phyloP scores from a whole-genome alignment of 805 yeast species.

The Dipodascus albidus region DNA sequence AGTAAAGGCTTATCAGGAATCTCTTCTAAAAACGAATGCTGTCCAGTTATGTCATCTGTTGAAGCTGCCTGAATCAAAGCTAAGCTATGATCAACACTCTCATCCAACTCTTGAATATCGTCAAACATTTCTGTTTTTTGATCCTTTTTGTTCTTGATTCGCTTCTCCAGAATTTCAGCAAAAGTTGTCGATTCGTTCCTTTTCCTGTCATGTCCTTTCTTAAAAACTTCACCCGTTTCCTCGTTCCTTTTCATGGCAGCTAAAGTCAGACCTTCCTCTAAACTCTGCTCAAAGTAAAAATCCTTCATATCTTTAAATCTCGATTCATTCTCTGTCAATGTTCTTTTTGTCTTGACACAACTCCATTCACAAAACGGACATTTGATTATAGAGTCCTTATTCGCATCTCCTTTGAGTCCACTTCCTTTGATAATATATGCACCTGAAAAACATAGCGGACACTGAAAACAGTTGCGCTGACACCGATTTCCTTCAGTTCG shows the following conservation, averaged over 20 bases:
- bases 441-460: constrained; percentile 23
- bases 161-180: background rate
- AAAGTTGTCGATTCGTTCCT: background rate
- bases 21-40: background rate
- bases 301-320: constrained; percentile 3
- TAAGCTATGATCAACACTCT: background rate
- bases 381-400: constrained; percentile 1
- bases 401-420: constrained; percentile 4
- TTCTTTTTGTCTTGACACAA: background rate
- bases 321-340: background rate
- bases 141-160: background rate
- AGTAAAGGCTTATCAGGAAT: background rate
- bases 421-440: constrained; percentile 6
- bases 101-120: background rate
- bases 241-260: constrained; percentile 2
- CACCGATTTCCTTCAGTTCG: constrained; percentile 19
- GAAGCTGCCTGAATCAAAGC: background rate
- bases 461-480: constrained; percentile 25
- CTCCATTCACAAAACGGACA: constrained; percentile 20
- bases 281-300: background rate
- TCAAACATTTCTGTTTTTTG: background rate
- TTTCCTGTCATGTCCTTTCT: background rate
- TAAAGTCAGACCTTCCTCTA: background rate
- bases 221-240: background rate
- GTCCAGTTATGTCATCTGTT: background rate